Percentiles rank a stretch among this genome's conserved stretches.
phyloP scores from a whole-genome alignment of 768 basidiomycete species.

The Hygrophorus pudorinus region DNA sequence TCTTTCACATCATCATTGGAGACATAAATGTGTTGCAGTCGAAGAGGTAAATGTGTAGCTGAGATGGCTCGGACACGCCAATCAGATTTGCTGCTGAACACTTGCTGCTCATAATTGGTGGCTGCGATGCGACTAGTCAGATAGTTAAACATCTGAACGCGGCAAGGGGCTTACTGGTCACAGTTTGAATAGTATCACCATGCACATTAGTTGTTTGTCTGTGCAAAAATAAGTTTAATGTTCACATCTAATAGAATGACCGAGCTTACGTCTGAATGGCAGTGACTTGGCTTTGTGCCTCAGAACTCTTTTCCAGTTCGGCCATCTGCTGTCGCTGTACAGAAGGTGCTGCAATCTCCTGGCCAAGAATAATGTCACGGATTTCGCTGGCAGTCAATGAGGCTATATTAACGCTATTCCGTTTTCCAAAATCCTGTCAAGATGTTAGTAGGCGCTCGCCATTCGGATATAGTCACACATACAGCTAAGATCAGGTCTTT shows the following conservation, averaged over 20 bases:
- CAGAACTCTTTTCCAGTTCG: conserved; percentile 92
- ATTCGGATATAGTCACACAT: conserved; percentile 14
- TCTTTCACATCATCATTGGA: conserved; percentile 99
- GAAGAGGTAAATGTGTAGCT: conserved; percentile 90
- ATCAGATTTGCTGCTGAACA: conserved; percentile 99
- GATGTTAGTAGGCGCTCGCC: conserved; percentile 10
- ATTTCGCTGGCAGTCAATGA: conserved; percentile 95
- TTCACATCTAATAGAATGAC: not conserved
- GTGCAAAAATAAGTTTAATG: conserved; percentile 4
- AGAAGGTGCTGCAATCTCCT: conserved; percentile 94
- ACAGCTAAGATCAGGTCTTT: conserved; percentile 92
- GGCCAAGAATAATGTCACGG: conserved; percentile 95
- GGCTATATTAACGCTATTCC: conserved; percentile 97
- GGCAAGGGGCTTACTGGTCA: conserved; percentile 60
- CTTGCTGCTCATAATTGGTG: conserved; percentile 95
- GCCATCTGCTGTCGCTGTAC: conserved; percentile 99
- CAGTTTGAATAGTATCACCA: conserved; percentile 90
- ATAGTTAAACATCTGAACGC: conserved; percentile 1
- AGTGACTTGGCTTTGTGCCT: conserved; percentile 91
- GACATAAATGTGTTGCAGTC: conserved; percentile 97
- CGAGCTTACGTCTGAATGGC: conserved; percentile 75
- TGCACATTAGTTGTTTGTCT: conserved; percentile 96
- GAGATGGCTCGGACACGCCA: conserved; percentile 99
- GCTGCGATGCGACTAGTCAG: conserved; percentile 30
- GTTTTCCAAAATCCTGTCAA: conserved; percentile 88